Evolutionary conservation across 805 yeast species (phyloP).

Genomic region (Wickerhamiella azymoides): DNA sequence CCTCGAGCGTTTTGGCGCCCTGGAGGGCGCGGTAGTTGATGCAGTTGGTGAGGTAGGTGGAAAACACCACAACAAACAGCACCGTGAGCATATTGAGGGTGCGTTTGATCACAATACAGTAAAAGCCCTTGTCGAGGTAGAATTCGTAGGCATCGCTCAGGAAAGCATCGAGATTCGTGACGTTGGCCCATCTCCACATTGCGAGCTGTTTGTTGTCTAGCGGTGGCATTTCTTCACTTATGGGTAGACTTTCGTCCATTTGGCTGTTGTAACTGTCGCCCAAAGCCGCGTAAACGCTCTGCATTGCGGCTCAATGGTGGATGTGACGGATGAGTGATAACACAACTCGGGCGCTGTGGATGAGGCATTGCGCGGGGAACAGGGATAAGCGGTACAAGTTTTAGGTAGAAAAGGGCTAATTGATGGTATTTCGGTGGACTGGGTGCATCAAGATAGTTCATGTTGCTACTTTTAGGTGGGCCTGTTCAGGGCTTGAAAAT

Average conservation of each 20-base stretch:
- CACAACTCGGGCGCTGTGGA: background rate
- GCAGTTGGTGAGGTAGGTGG: constrained; percentile 72
- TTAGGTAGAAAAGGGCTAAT: too few relatives aligned
- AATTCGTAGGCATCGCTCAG: constrained; percentile 70
- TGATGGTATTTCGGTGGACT: too few relatives aligned
- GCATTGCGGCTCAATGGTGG: background rate
- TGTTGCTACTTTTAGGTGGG: too few relatives aligned
- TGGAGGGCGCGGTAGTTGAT: constrained; percentile 45
- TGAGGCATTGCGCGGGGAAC: too few relatives aligned
- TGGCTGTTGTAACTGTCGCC: background rate
- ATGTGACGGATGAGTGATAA: background rate
- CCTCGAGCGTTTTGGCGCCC: constrained; percentile 21
- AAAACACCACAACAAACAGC: constrained; percentile 62
- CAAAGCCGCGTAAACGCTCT: background rate
- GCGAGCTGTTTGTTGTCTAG: constrained; percentile 59
- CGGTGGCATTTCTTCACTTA: background rate
- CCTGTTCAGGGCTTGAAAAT: too few relatives aligned
- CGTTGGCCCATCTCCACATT: constrained; percentile 92
- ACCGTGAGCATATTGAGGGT: constrained; percentile 57
- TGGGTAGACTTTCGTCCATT: background rate
- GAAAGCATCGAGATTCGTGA: constrained; percentile 79
- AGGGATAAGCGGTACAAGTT: too few relatives aligned
- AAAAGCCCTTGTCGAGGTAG: constrained; percentile 72
- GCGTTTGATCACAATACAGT: constrained; percentile 58
- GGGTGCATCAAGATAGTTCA: too few relatives aligned